phyloP scores from a whole-genome alignment of 2,329 filamentous ascomycete species.

The Fusarium multiceps region DNA sequence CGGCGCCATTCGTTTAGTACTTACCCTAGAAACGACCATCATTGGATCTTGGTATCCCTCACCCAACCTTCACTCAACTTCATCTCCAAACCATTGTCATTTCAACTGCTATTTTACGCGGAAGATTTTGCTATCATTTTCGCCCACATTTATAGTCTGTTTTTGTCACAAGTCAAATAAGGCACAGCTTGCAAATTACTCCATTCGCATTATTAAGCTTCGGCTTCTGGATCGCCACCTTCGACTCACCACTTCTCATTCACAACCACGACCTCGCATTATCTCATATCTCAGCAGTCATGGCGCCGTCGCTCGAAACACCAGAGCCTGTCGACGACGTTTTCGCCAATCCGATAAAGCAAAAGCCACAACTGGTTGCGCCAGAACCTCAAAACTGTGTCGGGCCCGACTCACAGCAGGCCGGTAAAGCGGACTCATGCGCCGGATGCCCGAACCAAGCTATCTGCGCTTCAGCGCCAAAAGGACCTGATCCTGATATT shows the following conservation, averaged over 20 bases:
- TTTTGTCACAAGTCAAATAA: not conserved
- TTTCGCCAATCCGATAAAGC: conserved; percentile 79
- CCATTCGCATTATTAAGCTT: conserved; percentile 40
- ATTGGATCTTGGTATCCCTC: conserved; percentile 2
- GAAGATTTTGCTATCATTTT: not conserved
- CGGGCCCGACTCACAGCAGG: conserved; percentile 81
- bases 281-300: conserved; percentile 51
- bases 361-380: conserved; percentile 86
- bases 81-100: not conserved
- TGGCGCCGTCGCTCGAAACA: conserved; percentile 86
- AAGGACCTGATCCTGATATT: conserved; percentile 95
- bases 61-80: not conserved
- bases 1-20: conserved; percentile 32
- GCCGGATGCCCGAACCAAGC: conserved; percentile 94
- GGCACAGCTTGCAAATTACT: not conserved
- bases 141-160: not conserved
- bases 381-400: conserved; percentile 98
- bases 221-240: conserved; percentile 33
- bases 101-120: not conserved
- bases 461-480: conserved; percentile 93
- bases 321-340: conserved; percentile 74
- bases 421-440: conserved; percentile 82
- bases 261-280: not conserved
- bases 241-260: not conserved
- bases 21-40: conserved; percentile 33